These are phyloP conservation scores for Zymoseptoria pseudotritici DNA, from an alignment of 2,329 filamentous ascomycete genomes.

Conservation along the genomic window DNA sequence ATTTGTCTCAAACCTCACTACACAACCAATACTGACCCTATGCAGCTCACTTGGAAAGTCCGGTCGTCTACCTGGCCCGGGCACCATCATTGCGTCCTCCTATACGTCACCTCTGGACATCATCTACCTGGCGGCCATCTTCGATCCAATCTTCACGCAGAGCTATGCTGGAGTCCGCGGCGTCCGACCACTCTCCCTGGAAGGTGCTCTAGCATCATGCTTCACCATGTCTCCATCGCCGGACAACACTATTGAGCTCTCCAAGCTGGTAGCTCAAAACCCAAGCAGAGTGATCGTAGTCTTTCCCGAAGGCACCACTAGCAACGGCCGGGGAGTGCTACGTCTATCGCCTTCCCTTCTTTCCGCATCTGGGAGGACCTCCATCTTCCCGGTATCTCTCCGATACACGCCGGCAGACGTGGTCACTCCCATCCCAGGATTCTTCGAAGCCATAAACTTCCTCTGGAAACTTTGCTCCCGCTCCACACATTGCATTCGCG, in stretches of 20 bases:
- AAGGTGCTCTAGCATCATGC: conserved; percentile 63
- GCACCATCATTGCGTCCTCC: conserved; percentile 78
- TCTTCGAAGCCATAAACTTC: conserved; percentile 56
- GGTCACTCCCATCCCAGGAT: conserved; percentile 76
- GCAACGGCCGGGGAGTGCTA: conserved; percentile 84
- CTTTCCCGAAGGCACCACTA: conserved; percentile 91
- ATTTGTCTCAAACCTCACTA: not conserved
- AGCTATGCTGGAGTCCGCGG: conserved; percentile 62
- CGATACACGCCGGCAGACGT: conserved; percentile 84
- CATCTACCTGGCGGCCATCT: conserved; percentile 88
- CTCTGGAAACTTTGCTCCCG: conserved; percentile 79
- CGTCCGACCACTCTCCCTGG: conserved; percentile 69
- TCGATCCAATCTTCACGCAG: conserved; percentile 88
- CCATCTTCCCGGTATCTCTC: conserved; percentile 84
- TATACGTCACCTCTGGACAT: conserved; percentile 91
- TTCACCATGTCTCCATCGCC: conserved; percentile 18
- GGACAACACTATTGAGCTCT: conserved; percentile 28
- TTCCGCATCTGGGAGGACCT: conserved; percentile 56
- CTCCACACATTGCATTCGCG: conserved; percentile 81
- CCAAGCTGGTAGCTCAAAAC: conserved; percentile 54
- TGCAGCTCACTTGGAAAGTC: conserved; percentile 62
- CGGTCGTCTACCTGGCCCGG: conserved; percentile 67
- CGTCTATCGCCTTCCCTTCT: conserved; percentile 73
- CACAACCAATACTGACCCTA: too few relatives aligned
- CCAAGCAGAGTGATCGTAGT: conserved; percentile 72